These are phyloP conservation scores for Soucietia sequanensis DNA, from an alignment of 805 yeast genomes.

Conservation along the genomic window DNA sequence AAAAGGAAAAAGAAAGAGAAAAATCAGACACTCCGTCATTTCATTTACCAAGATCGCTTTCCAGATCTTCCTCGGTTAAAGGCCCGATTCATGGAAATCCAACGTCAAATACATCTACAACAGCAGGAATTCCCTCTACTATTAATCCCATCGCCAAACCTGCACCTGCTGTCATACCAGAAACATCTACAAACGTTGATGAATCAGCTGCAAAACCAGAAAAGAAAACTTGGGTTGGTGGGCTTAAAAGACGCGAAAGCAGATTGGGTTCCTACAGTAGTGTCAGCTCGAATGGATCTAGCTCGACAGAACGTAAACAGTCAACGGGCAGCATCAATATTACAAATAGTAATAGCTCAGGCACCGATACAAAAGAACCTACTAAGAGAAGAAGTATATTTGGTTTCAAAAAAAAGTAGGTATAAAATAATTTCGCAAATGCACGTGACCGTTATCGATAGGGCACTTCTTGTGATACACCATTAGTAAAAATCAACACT, in stretches of 20 bases:
- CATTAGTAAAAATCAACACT: too few relatives aligned
- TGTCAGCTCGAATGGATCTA: slow-evolving; percentile 1
- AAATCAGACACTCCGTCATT: slow-evolving; percentile 6
- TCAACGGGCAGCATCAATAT: slow-evolving; percentile 18
- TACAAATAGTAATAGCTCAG: slow-evolving; percentile 6
- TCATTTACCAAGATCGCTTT: slow-evolving; percentile 7
- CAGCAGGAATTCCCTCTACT: slow-evolving; percentile 4
- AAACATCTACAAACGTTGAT: background rate
- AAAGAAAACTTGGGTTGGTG: slow-evolving; percentile 43
- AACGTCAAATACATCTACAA: background rate
- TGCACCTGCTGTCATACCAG: background rate
- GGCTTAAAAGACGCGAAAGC: slow-evolving; percentile 32
- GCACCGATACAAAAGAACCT: too few relatives aligned
- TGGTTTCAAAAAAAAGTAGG: slow-evolving; percentile 33
- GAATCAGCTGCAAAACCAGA: slow-evolving; percentile 17
- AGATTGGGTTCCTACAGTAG: slow-evolving; percentile 7
- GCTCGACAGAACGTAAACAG: slow-evolving; percentile 14
- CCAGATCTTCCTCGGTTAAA: slow-evolving; percentile 10
- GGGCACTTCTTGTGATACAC: too few relatives aligned
- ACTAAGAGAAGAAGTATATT: slow-evolving; percentile 30
- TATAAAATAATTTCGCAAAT: too few relatives aligned
- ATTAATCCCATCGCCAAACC: slow-evolving; percentile 3
- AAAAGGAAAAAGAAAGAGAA: slow-evolving; percentile 10
- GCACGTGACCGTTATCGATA: too few relatives aligned
- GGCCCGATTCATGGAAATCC: background rate